These are phyloP conservation scores for Penicillium lagena DNA, from an alignment of 495 filamentous ascomycete genomes.

Conservation along the genomic window DNA sequence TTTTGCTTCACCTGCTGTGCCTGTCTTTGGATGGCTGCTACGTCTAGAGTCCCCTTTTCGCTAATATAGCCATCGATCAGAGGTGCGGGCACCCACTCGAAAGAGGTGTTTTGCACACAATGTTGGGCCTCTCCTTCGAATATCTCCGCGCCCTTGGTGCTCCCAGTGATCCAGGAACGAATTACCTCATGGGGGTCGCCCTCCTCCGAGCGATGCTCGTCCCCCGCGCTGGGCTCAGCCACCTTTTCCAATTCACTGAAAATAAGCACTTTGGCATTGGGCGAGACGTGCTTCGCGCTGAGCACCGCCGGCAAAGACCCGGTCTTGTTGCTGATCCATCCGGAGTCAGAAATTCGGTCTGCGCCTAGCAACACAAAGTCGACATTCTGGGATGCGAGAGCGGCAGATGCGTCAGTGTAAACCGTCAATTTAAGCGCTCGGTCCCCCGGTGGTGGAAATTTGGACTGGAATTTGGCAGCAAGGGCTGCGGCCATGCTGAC, in stretches of 20 bases:
- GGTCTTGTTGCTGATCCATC: conserved; percentile 60
- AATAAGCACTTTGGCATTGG: conserved; percentile 41
- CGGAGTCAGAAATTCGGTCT: conserved; percentile 47
- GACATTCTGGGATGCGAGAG: conserved; percentile 38
- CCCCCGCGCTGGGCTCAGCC: conserved; percentile 33
- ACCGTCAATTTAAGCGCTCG: conserved; percentile 35
- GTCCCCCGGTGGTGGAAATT: conserved; percentile 7
- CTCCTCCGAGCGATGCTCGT: conserved; percentile 34
- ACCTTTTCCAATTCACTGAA: conserved; percentile 57
- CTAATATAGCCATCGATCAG: conserved; percentile 52
- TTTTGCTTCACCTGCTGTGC: conserved; percentile 20
- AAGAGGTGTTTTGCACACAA: conserved; percentile 43
- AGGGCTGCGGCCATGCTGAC: conserved; percentile 47
- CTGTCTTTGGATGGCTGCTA: conserved; percentile 21
- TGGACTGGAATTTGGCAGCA: conserved; percentile 20
- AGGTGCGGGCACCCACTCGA: conserved; percentile 55
- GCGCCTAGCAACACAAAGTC: conserved; percentile 56
- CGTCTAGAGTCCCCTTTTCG: conserved; percentile 38
- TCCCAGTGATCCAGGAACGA: conserved; percentile 32
- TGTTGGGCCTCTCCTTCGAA: conserved; percentile 9
- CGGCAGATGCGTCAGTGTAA: conserved; percentile 56
- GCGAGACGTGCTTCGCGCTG: conserved; percentile 37
- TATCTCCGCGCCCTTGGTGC: conserved; percentile 15
- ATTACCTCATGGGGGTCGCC: conserved; percentile 42
- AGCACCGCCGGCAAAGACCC: conserved; percentile 53